phyloP scores from a whole-genome alignment of 495 filamentous ascomycete genomes.

The Daldinia vernicosa region DNA sequence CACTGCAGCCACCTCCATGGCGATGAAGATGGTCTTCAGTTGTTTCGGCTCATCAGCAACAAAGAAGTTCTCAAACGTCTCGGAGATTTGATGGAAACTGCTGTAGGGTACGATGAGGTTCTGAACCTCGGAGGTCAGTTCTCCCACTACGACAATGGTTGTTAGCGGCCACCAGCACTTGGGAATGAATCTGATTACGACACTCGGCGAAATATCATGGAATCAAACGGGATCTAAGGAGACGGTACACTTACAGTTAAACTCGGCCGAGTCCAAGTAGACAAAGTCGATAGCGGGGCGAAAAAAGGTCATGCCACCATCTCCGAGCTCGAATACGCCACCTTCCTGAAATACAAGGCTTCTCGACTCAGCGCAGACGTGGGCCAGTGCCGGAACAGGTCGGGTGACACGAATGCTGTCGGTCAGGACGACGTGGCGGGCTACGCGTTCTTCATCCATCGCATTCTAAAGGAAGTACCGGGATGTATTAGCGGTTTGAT shows the following conservation, averaged over 20 bases:
- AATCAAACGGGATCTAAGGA: neutral
- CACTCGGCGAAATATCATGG: neutral
- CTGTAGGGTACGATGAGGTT: slow-evolving; percentile 10
- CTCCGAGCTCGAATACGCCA: neutral
- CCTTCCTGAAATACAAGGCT: neutral
- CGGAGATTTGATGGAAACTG: neutral
- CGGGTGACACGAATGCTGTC: neutral
- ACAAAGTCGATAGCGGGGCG: slow-evolving; percentile 2
- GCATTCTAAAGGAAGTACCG: neutral
- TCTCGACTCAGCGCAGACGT: slow-evolving; percentile 1
- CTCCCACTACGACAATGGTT: slow-evolving; percentile 11
- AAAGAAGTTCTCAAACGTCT: slow-evolving; percentile 10
- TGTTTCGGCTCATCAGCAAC: neutral
- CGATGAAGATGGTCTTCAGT: slow-evolving; percentile 4
- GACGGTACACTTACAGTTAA: slow-evolving; percentile 7
- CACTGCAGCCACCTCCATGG: neutral
- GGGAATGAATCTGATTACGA: neutral
- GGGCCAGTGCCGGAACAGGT: slow-evolving; percentile 3
- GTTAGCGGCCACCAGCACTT: slow-evolving; percentile 4
- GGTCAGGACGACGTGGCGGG: neutral
- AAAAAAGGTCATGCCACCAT: slow-evolving; percentile 17
- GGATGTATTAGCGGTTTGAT: neutral
- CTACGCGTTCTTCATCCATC: neutral
- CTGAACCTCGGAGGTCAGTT: neutral
- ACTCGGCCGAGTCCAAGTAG: neutral